phyloP scores from a whole-genome alignment of 257 asterid genomes.

The Euphrasia confusa region DNA sequence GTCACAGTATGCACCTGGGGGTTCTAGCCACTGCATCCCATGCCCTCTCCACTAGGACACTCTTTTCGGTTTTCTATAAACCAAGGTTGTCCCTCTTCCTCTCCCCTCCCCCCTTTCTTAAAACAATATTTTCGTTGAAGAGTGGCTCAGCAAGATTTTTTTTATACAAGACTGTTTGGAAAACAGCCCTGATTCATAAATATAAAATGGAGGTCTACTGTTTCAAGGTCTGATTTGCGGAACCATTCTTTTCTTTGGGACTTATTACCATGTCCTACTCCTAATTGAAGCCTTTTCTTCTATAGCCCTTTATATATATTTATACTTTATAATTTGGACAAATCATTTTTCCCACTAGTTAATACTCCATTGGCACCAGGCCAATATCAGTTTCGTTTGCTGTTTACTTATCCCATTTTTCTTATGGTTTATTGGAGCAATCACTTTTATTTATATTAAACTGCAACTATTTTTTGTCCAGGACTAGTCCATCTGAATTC shows the following conservation, averaged over 20 bases:
- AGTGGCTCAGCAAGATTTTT: not conserved
- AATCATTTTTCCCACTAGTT: not conserved
- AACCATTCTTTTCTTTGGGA: not conserved
- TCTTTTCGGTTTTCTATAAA: conserved; percentile 85
- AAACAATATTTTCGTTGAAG: too few relatives aligned
- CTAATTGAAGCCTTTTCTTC: not conserved
- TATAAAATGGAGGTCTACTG: not conserved
- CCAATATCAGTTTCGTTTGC: not conserved
- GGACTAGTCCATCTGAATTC: conserved; percentile 97
- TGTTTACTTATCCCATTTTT: not conserved
- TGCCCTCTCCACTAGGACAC: conserved; percentile 82
- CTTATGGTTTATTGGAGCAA: conserved; percentile 1
- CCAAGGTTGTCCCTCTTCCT: conserved; percentile 58
- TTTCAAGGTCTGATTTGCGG: not conserved
- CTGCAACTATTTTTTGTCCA: conserved; percentile 32
- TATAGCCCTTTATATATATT: not conserved
- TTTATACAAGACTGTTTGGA: not conserved
- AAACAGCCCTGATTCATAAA: not conserved
- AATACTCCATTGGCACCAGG: too few relatives aligned
- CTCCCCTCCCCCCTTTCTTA: not conserved
- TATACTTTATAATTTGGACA: not conserved
- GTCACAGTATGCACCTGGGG: conserved; percentile 98
- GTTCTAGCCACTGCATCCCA: conserved; percentile 99
- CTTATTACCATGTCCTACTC: not conserved
- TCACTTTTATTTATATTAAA: conserved; percentile 9